phyloP scores from a whole-genome alignment of 129 eudicot species.

The Lactuca saligna region DNA sequence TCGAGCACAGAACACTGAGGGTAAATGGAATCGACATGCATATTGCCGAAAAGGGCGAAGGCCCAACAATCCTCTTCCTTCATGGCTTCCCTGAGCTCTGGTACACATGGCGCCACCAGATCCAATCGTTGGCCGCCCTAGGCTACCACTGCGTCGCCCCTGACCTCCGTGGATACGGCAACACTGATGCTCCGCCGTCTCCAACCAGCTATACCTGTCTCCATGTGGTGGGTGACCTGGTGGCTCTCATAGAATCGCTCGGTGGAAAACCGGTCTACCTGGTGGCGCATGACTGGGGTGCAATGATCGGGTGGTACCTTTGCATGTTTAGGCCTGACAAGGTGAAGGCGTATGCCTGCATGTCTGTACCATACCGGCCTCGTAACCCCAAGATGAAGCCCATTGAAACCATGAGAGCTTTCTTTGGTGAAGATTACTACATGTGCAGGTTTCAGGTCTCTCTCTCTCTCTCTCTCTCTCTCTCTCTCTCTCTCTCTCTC shows the following conservation, averaged over 20 bases:
- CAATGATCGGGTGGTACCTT: conserved; percentile 72
- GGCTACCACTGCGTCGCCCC: conserved; percentile 89
- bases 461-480: not conserved
- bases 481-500: not conserved
- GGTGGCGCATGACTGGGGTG: conserved; percentile 95
- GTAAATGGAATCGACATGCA: conserved; percentile 85
- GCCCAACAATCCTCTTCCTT: conserved; percentile 63
- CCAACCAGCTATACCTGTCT: conserved; percentile 48
- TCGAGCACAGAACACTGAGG: conserved; percentile 50
- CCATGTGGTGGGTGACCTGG: conserved; percentile 70
- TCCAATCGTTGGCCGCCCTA: conserved; percentile 48
- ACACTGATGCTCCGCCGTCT: conserved; percentile 58
- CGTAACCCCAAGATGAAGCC: conserved; percentile 73
- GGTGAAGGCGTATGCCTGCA: conserved; percentile 58
- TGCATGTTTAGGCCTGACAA: conserved; percentile 82
- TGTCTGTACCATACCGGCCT: conserved; percentile 70
- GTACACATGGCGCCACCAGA: conserved; percentile 94
- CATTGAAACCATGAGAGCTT: conserved; percentile 41
- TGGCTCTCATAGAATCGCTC: conserved; percentile 58
- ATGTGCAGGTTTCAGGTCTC: conserved; percentile 94
- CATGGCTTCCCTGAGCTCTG: conserved; percentile 94
- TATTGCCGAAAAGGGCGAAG: conserved; percentile 75
- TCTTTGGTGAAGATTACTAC: conserved; percentile 81
- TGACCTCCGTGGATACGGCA: conserved; percentile 92
- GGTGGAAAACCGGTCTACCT: conserved; percentile 54